Conservation (phyloP, 2,329 filamentous ascomycete genomes). For the Microdochium trichocladiopsis region DNA sequence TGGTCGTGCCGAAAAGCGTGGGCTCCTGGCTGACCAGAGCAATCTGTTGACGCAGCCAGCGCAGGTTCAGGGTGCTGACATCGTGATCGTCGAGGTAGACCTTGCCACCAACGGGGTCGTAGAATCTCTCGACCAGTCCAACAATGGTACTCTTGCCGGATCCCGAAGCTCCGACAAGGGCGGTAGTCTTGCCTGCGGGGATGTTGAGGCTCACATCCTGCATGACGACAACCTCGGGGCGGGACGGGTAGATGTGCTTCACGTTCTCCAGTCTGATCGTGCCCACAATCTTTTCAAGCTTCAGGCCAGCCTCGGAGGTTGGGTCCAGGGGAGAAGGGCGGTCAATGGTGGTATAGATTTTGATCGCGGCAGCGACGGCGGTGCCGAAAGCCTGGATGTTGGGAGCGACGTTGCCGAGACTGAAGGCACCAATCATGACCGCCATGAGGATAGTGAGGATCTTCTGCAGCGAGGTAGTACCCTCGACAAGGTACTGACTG, state of each 20-base stretch:
- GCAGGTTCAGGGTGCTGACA: slow-evolving; percentile 73
- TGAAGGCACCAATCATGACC: slow-evolving; percentile 89
- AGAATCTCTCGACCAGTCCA: slow-evolving; percentile 88
- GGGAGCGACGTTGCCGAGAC: slow-evolving; percentile 79
- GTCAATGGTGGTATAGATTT: slow-evolving; percentile 94
- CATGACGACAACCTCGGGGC: slow-evolving; percentile 86
- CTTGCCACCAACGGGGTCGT: slow-evolving; percentile 74
- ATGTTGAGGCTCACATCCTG: slow-evolving; percentile 72
- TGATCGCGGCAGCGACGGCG: slow-evolving; percentile 74
- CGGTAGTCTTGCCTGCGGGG: slow-evolving; percentile 85
- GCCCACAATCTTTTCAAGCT: slow-evolving; percentile 65
- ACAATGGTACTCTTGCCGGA: slow-evolving; percentile 94
- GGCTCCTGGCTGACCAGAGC: slow-evolving; percentile 91
- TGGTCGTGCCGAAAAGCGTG: slow-evolving; percentile 81
- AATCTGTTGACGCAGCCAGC: slow-evolving; percentile 89
- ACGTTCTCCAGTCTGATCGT: slow-evolving; percentile 74
- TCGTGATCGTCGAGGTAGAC: slow-evolving; percentile 80
- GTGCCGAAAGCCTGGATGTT: slow-evolving; percentile 83
- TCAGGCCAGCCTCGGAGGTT: slow-evolving; percentile 61
- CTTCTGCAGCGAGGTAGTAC: slow-evolving; percentile 57
- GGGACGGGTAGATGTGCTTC: slow-evolving; percentile 90
- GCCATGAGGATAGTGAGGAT: slow-evolving; percentile 84
- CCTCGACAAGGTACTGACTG: slow-evolving; percentile 63
- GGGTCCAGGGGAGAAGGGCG: slow-evolving; percentile 79
- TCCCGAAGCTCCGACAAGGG: slow-evolving; percentile 87